Evolutionary conservation across 2,329 filamentous ascomycete species (phyloP).

Genomic region (Onygena corvina): DNA sequence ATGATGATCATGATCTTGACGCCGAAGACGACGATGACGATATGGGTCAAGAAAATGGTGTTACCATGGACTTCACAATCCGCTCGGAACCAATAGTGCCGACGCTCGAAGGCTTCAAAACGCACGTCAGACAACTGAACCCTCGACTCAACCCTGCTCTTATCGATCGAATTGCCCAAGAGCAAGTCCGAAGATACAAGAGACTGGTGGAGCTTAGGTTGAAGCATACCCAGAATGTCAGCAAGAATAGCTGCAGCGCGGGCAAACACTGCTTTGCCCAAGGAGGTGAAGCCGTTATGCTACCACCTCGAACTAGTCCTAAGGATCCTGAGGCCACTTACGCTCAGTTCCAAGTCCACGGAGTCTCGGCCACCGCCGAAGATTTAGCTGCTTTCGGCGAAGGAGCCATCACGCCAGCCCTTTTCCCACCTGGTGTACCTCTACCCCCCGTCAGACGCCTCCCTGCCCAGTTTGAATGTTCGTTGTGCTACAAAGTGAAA

Average conservation of each 20-base stretch:
- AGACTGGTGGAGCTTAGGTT: slow-evolving; percentile 57
- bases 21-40: slow-evolving; percentile 53
- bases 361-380: slow-evolving; percentile 48
- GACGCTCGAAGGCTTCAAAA: slow-evolving; percentile 62
- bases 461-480: slow-evolving; percentile 81
- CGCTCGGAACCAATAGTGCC: slow-evolving; percentile 58
- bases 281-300: slow-evolving; percentile 52
- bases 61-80: slow-evolving; percentile 51
- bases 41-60: slow-evolving; percentile 45
- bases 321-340: slow-evolving; percentile 48
- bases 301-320: slow-evolving; percentile 43
- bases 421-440: slow-evolving; percentile 69
- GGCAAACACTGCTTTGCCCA: slow-evolving; percentile 51
- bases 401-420: slow-evolving; percentile 55
- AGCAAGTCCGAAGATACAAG: slow-evolving; percentile 70
- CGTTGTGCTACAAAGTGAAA: slow-evolving; percentile 73
- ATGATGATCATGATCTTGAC: slow-evolving; percentile 35
- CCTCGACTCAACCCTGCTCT: slow-evolving; percentile 57
- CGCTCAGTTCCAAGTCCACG: slow-evolving; percentile 44
- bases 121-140: slow-evolving; percentile 61
- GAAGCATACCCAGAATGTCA: slow-evolving; percentile 54
- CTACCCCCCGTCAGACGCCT: slow-evolving; percentile 64
- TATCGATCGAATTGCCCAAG: slow-evolving; percentile 68
- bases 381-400: slow-evolving; percentile 57
- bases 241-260: slow-evolving; percentile 47